Conservation (phyloP, 2,329 filamentous ascomycete genomes). For the Grosmannia serpens region DNA sequence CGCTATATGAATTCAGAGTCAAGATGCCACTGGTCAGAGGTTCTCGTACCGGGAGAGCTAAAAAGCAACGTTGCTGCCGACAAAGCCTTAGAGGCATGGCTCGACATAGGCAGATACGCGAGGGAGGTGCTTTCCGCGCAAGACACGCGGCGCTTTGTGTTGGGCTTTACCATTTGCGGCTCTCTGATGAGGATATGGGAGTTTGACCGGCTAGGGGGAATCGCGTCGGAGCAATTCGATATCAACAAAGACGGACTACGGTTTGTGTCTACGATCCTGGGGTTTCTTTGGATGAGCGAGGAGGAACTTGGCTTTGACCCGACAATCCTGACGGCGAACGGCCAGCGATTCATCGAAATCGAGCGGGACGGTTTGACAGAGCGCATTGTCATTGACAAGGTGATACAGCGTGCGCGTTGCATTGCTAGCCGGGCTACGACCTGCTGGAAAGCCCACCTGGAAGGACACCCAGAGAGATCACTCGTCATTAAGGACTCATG, state of each 20-base stretch:
- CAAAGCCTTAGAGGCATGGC: constrained; percentile 2
- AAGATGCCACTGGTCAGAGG: constrained; percentile 12
- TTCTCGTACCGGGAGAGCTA: constrained; percentile 31
- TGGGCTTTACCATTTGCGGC: no score
- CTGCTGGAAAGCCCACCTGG: constrained; percentile 25
- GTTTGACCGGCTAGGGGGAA: constrained; percentile 33
- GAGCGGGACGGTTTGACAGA: constrained; percentile 23
- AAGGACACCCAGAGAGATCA: constrained; percentile 19
- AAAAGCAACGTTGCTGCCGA: constrained; percentile 17
- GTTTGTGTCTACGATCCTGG: constrained; percentile 29
- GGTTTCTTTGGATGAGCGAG: constrained; percentile 29
- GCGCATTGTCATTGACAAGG: constrained; percentile 26
- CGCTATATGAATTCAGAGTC: neutral
- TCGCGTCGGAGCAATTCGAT: constrained; percentile 32
- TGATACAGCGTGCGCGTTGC: constrained; percentile 21
- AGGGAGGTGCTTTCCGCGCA: no score
- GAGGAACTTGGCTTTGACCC: constrained; percentile 31
- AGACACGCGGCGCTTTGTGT: no score
- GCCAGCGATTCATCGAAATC: constrained; percentile 27
- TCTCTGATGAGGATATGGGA: constrained; percentile 35
- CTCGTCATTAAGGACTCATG: constrained; percentile 29
- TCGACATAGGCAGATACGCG: constrained; percentile 33
- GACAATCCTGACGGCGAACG: constrained; percentile 23
- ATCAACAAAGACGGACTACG: constrained; percentile 29
- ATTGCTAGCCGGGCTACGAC: constrained; percentile 27